A percentile compares a stretch with the other conserved stretches of the same genome.
Evolutionary conservation across 2,329 filamentous ascomycete species (phyloP).

Genomic region (Cercospora sojina): DNA sequence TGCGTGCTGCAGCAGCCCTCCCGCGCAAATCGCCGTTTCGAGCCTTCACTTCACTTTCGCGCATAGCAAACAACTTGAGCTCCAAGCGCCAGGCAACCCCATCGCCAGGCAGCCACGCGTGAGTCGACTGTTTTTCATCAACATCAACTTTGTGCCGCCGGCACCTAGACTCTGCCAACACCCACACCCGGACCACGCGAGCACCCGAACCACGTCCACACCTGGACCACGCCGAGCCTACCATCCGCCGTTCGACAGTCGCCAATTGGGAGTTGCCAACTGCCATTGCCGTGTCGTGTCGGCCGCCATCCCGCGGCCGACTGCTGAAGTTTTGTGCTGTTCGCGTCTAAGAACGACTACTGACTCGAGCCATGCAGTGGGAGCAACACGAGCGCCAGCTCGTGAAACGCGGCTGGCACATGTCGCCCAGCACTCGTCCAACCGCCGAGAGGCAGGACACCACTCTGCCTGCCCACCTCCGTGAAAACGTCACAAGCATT

Average conservation of each 20-base stretch:
- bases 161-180: background rate
- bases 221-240: background rate
- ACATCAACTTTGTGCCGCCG: background rate
- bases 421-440: conserved; percentile 24
- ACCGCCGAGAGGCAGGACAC: conserved; percentile 25
- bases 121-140: background rate
- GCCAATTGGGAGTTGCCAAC: background rate
- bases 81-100: background rate
- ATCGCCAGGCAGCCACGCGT: background rate
- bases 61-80: background rate
- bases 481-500: conserved; percentile 22
- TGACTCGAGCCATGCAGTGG: conserved; percentile 23
- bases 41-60: conserved; percentile 4
- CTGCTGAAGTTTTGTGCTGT: conserved; percentile 1
- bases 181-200: background rate
- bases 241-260: background rate
- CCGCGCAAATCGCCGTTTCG: conserved; percentile 5
- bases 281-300: conserved; percentile 1
- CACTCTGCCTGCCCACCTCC: conserved; percentile 20
- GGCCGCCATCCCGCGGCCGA: background rate
- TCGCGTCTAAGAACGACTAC: conserved; percentile 11
- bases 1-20: background rate
- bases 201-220: background rate
- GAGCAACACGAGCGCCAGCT: conserved; percentile 19
- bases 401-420: conserved; percentile 23